Conservation (phyloP, 192 early-diverging fungal genomes). For the Phlyctochytrium arcticum region DNA sequence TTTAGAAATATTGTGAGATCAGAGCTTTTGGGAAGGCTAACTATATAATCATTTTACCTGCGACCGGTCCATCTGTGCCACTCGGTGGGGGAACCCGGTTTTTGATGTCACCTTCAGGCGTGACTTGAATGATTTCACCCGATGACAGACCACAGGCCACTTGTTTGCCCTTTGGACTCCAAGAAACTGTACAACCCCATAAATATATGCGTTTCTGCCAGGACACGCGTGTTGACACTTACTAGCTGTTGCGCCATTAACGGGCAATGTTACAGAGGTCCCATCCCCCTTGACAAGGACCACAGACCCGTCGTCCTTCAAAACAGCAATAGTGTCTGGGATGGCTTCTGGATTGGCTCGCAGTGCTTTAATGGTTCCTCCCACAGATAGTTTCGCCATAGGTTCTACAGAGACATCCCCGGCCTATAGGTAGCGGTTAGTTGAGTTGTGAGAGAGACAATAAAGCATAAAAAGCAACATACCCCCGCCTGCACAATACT, state of each 20-base stretch:
- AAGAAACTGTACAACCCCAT: conserved; percentile 44
- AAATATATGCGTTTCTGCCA: neutral
- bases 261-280: neutral
- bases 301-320: conserved; percentile 3
- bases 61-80: too few species aligned
- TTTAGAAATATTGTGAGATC: too few species aligned
- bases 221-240: neutral
- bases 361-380: conserved; percentile 12
- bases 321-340: conserved; percentile 8
- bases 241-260: neutral
- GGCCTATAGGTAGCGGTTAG: neutral
- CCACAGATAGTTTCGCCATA: too few species aligned
- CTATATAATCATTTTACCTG: too few species aligned
- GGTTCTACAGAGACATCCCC: too few species aligned
- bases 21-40: too few species aligned
- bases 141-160: conserved; percentile 67
- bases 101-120: conserved; percentile 60
- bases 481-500: neutral
- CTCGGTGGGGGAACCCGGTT: conserved; percentile 48
- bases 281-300: neutral
- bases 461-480: neutral
- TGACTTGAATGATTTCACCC: conserved; percentile 59
- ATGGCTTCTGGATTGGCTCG: conserved; percentile 1
- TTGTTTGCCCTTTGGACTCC: conserved; percentile 90
- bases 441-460: neutral